Conservation (phyloP, 331 rosid genomes). For the Quercus lobata region DNA sequence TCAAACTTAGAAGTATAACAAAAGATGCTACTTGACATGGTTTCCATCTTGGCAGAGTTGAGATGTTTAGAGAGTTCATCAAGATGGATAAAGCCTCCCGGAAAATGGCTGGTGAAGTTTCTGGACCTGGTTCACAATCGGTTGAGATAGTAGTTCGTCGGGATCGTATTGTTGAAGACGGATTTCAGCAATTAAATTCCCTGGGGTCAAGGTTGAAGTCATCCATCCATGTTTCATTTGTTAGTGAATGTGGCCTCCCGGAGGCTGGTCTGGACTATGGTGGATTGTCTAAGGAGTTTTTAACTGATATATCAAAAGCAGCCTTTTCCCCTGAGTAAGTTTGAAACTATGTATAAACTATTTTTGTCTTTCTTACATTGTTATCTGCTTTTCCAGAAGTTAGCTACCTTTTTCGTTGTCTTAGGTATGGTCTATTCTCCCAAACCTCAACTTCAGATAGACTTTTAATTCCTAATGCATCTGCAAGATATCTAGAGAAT, state of each 20-base stretch:
- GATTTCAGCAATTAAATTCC: slow-evolving; percentile 76
- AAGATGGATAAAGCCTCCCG: slow-evolving; percentile 92
- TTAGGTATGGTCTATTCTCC: slow-evolving; percentile 81
- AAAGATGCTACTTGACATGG: slow-evolving; percentile 17
- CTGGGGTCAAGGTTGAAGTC: slow-evolving; percentile 90
- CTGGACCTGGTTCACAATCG: slow-evolving; percentile 78
- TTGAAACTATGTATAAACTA: slow-evolving; percentile 12
- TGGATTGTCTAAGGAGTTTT: slow-evolving; percentile 91
- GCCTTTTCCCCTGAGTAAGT: slow-evolving; percentile 92
- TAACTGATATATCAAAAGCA: slow-evolving; percentile 88
- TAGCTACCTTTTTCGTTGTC: slow-evolving; percentile 20
- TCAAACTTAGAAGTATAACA: background rate
- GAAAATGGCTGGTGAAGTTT: slow-evolving; percentile 93
- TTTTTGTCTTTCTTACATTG: slow-evolving; percentile 20
- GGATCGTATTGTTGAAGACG: slow-evolving; percentile 94
- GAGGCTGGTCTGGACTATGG: slow-evolving; percentile 99
- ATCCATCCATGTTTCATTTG: slow-evolving; percentile 90
- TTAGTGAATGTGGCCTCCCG: slow-evolving; percentile 95
- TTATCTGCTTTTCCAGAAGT: slow-evolving; percentile 17
- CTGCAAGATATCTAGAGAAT: slow-evolving; percentile 84
- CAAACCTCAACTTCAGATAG: slow-evolving; percentile 90
- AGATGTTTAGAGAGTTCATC: slow-evolving; percentile 93
- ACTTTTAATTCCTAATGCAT: slow-evolving; percentile 72
- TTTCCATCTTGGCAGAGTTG: slow-evolving; percentile 61
- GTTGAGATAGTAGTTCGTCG: slow-evolving; percentile 77